phyloP scores from a whole-genome alignment of 164 flowering plant genomes.

The Euptelea pleiosperma region DNA sequence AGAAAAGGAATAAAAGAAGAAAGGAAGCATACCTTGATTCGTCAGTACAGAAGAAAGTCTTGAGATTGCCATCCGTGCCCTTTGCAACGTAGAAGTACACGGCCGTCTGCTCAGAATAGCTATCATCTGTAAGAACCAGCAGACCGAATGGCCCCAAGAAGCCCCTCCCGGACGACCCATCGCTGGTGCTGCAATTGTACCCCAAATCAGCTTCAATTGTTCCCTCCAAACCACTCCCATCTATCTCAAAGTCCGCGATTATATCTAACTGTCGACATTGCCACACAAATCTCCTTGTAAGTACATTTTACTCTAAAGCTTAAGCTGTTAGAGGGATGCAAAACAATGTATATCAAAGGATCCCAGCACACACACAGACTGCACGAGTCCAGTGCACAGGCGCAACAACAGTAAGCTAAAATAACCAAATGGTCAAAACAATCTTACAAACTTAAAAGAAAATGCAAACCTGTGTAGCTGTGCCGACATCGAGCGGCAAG shows the following conservation, averaged over 20 bases:
- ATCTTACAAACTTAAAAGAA: background rate
- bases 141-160: constrained; percentile 86
- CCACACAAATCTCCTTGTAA: background rate
- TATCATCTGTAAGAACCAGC: constrained; percentile 58
- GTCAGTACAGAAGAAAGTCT: constrained; percentile 75
- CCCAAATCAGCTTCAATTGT: constrained; percentile 26
- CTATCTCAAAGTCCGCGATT: constrained; percentile 65
- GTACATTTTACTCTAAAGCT: too few relatives aligned
- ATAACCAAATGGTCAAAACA: too few relatives aligned
- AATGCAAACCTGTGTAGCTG: constrained; percentile 43
- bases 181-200: constrained; percentile 54
- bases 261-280: constrained; percentile 57
- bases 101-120: constrained; percentile 63
- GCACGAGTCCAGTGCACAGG: too few relatives aligned
- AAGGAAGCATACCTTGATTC: constrained; percentile 40
- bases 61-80: constrained; percentile 44
- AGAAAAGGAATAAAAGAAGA: background rate
- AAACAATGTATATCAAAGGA: too few relatives aligned
- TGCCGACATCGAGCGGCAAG: constrained; percentile 45
- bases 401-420: too few relatives aligned
- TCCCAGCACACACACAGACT: too few relatives aligned
- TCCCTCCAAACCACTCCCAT: constrained; percentile 35
- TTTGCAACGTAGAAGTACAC: constrained; percentile 71
- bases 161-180: constrained; percentile 60
- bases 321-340: too few relatives aligned